Evolutionary conservation across 1,139 yeast species (phyloP).

Genomic region (Sugiyamaella sp.): DNA sequence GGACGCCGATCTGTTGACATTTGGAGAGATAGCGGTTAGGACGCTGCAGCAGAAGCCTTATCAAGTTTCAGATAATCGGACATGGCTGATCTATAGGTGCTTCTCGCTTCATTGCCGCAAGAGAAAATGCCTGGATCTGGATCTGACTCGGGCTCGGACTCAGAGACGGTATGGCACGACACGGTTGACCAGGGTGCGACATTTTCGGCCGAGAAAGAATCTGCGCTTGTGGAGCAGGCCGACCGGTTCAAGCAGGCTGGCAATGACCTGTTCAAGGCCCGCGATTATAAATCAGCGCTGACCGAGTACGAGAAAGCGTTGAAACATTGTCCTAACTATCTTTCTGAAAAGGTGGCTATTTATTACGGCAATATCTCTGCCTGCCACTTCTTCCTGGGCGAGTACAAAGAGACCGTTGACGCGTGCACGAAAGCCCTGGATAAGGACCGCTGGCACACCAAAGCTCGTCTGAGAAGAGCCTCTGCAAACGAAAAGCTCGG

Average conservation of each 20-base stretch:
- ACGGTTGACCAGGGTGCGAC: constrained; percentile 5
- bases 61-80: too few species aligned
- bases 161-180: not conserved
- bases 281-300: constrained; percentile 62
- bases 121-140: not conserved
- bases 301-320: constrained; percentile 67
- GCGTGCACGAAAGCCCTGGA: constrained; percentile 67
- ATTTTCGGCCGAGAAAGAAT: constrained; percentile 29
- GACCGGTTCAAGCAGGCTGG: constrained; percentile 62
- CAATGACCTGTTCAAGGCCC: constrained; percentile 58
- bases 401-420: constrained; percentile 68
- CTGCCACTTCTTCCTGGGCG: constrained; percentile 70
- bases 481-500: constrained; percentile 52
- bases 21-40: not conserved
- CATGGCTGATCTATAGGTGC: too few species aligned
- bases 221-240: constrained; percentile 47
- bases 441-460: constrained; percentile 59
- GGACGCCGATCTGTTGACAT: not conserved
- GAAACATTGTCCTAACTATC: constrained; percentile 39
- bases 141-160: not conserved
- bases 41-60: too few species aligned
- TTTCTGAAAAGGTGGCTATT: constrained; percentile 60
- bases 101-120: too few species aligned
- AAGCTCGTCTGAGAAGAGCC: constrained; percentile 72
- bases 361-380: constrained; percentile 78